Base-by-base conservation (phyloP, 345 rosid genomes). In the Aethionema arabicum region DNA sequence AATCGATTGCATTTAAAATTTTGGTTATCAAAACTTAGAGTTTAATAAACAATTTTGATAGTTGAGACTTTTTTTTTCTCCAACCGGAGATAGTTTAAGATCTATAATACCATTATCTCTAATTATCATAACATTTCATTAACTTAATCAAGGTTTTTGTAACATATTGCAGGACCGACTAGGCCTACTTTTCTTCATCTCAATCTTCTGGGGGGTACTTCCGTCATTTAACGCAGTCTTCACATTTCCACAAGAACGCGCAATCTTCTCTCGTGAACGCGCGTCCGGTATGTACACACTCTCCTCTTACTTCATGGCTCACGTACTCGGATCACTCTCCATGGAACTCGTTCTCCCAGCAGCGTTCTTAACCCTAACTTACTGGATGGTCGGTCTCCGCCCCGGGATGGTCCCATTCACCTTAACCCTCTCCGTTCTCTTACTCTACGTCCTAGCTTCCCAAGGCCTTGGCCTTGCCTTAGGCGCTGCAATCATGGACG, bases 121-220 rank as follows among this genome's bases (percentile, higher is more conserved):
- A 8, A 7, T 2, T 0, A 42, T 12, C 2, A 3, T 3, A 7
- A 12, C 4, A 8, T 8, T 30, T 57, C 8, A 8, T 16, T 31
- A 2, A 32, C 39, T 40, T 9, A 5, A 9, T 50, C 32, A 41
- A 47, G 60, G 1, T 1, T 5, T 54, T n/a, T 59, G 35, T 15
- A 29, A 32, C 2, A 50, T 52, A 8, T 44, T 32, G 49, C 95
- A 85, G 63, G 99, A 93, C 41, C 90, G 95, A 29, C 67, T 88
- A 4, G 98, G 98, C 10, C 83, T 91, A 67, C 88, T 92, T 37
- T 92, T 83, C 77, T 92, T 82, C 80, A 77, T 85, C 21, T 76
- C 93, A 11, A 85, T 92, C 67, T 92, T 92, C 48, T 92, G 98
- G 96, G 98, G 98, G 0, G 98, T 92, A 13, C 75, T 88, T 71